A percentile compares a stretch with the other conserved stretches of the same genome.
phyloP scores from a whole-genome alignment of 345 rosid genomes.

The Cardamine occulta region DNA sequence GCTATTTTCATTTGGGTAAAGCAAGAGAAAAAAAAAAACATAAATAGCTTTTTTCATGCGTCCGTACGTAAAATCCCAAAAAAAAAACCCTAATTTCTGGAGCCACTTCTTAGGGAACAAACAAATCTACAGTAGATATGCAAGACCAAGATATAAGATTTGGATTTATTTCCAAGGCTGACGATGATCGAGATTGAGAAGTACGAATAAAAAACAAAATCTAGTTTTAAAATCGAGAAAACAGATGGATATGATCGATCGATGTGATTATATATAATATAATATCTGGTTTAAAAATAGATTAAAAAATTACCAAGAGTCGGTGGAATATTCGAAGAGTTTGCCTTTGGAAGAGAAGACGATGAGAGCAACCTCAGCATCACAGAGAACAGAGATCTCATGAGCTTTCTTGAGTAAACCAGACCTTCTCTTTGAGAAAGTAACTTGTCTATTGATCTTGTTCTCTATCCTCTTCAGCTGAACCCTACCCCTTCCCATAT shows the following conservation, averaged over 20 bases:
- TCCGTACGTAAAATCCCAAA: constrained; percentile 40
- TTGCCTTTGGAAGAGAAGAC: constrained; percentile 87
- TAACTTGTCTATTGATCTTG: constrained; percentile 90
- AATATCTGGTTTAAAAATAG: not conserved
- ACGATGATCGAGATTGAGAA: constrained; percentile 22
- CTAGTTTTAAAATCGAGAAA: constrained; percentile 18
- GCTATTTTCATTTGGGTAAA: constrained; percentile 28
- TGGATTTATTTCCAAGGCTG: constrained; percentile 9
- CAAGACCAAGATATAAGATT: constrained; percentile 16
- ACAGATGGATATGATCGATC: constrained; percentile 32
- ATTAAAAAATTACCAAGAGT: constrained; percentile 57
- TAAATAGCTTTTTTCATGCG: constrained; percentile 38
- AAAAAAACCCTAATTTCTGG: constrained; percentile 45
- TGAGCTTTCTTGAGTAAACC: constrained; percentile 85
- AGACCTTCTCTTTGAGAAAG: constrained; percentile 80
- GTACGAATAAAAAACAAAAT: constrained; percentile 3
- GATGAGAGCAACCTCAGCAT: constrained; percentile 78
- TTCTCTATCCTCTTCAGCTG: constrained; percentile 89
- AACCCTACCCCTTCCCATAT: constrained; percentile 95
- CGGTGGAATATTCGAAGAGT: constrained; percentile 76
- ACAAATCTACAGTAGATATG: constrained; percentile 35
- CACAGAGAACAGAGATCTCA: constrained; percentile 89
- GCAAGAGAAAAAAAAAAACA: not conserved
- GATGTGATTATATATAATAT: constrained; percentile 26
- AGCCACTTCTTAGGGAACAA: constrained; percentile 43